Base-by-base conservation (phyloP, 345 rosid genomes). In the Acer saccharum region DNA sequence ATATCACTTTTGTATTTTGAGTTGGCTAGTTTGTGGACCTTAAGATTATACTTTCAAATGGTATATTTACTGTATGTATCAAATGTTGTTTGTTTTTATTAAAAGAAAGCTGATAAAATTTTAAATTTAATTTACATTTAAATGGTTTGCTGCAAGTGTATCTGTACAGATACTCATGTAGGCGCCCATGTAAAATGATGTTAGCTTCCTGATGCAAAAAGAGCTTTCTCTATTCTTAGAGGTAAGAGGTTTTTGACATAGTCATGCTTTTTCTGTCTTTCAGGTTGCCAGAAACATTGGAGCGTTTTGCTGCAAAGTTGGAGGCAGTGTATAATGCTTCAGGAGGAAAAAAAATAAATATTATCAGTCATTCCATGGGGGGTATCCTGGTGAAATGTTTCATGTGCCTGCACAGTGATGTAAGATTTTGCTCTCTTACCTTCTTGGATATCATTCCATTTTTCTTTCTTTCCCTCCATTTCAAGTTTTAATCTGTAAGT, bases 341-440 rank as follows among this genome's bases (percentile, higher is more conserved):
- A 9, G 99, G 98, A 69, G 97, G 88, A 81, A 95, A 90, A 86
- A 95, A 92, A 90, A 92, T 95, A 76, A 95, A 85, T 78, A 64
- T 95, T 50, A 91, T 93, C 27, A 91, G 91, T 84, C 99, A 95
- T 84, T 95, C 99, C 14, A 95, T 95, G 99, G 99, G 99, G 11
- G 99, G 99, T 43, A 84, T 95, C 66, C 83, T 95, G 43, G 90
- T 93, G 85, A 95, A 95, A 84, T 95, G 99, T 85, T 95, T 95
- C 89, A 91, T 93, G 97, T 77, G 87, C 78, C 90, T 93, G 72
- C 97, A 85, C 32, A 75, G 82, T 78, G 94, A 95, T 86, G 99
- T 93, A 93, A 85, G 61, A 11, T 25, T 14, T 71, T 71, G 7
- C 16, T 32, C 11, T n/a, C 17, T 39, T 27, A 12, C 57, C 57